Base-by-base conservation (phyloP, 148 eudicot genomes). In the Arctostaphylos glauca region DNA sequence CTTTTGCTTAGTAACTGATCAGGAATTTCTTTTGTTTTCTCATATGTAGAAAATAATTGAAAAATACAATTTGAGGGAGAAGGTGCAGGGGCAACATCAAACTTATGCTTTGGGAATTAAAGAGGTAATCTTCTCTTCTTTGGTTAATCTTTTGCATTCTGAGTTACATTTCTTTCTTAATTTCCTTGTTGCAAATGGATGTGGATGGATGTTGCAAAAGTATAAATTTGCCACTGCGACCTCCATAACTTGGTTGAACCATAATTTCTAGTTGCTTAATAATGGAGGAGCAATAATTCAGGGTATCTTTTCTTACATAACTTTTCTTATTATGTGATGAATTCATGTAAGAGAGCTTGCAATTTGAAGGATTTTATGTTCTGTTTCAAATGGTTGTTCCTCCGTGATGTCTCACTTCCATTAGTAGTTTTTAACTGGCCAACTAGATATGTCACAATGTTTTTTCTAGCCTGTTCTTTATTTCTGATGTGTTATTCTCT, bases 71-170 rank as follows among this genome's bases (percentile, higher is more conserved):
- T 75, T 75, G 58, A 75, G 78, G 78, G 78, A 50, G 58, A 75
- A 75, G 58, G 59, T 49, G 0, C 78, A 23, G 56, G 78, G 43
- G 78, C 78, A 75, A 75, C 78, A 75, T 75, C 78, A 75, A 75
- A 75, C 78, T 75, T 75, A 75, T 75, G 78, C 78, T 49, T 75
- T 75, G 78, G 78, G 78, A 50, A 75, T 75, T 75, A 75, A 75
- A 23, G 78, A 75, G 78, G 78, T 75, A 13, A 14, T 21, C 58
- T 75, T 16, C 8, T 25, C 44, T 50, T 77, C 14, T 21, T 72
- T 58, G 38, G 38, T 62, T 21, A 9, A 21, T 48, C 38, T 49
- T 50, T 49, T 48, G 52, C 23, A 6, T 18, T 72, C 2, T 16
- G 21, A 7, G 25, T 46, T 46, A 46, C 13, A 73, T 16, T 52